Base-by-base conservation (phyloP, 352 stramenopile species). In the Phytopythium helicoides region DNA sequence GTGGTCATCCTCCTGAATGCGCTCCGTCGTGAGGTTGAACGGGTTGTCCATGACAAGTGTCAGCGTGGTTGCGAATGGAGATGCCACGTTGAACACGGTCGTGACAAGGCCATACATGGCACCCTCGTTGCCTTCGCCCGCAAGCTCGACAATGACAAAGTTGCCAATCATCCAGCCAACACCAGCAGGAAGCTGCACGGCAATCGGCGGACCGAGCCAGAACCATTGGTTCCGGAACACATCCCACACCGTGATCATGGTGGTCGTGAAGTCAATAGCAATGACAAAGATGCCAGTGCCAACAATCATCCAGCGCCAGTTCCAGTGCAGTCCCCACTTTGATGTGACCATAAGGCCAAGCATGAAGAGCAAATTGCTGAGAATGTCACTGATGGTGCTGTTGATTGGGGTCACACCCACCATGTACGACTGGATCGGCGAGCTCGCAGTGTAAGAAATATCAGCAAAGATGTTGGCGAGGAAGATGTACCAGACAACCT, bases 241-340 rank as follows among this genome's bases (percentile, higher is more conserved):
- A 19, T 52, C 46, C 46, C 46, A 56, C 19, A 56, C 25, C 18
- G 49, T 56, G 34, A 56, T 35, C 34, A 56, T 47, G 15, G 33
- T 38, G 10, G 36, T 26, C n/a, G n/a, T 6, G 22, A 33, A 8
- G 47, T 56, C 49, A 11, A 46, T 18, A 34, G 14, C 21, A 14
- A 47, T 38, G 36, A 56, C 39, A n/a, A 44, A 37, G 3, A 53
- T 25, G 19, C 23, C 35, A n/a, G 31, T 36, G 22, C 3, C 28
- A 23, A 41, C 34, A 15, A 67, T 58, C 54, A 71, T 69, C 21
- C 25, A 52, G 21, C 67, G 62, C 67, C 67, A 76, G 40, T 64
- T 68, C 67, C 67, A 76, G 31, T 67, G 62, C 7, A 60, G 38
- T 6, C 54, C 54, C 54, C 54, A 60, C 46, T 60, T 60, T 19